These are phyloP conservation scores for Wickerhamomyces mucosus DNA, from an alignment of 805 yeast species.

Conservation along the genomic window DNA sequence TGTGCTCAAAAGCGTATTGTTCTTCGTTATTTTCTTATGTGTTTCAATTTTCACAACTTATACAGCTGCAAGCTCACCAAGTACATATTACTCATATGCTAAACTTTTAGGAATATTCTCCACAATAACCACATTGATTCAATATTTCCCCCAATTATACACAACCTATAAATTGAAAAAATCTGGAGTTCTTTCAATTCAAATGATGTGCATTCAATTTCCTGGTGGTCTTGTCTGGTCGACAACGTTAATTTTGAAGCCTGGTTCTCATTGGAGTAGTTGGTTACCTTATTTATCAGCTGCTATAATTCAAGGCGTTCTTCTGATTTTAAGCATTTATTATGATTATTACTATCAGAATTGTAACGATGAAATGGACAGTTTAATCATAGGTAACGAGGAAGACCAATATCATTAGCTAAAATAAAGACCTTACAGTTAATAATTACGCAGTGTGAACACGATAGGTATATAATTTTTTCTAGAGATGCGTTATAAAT, in stretches of 20 bases:
- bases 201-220: slow-evolving; percentile 79
- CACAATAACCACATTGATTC: slow-evolving; percentile 52
- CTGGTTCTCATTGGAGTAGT: slow-evolving; percentile 78
- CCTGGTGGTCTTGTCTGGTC: slow-evolving; percentile 87
- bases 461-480: too few relatives aligned
- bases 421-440: too few relatives aligned
- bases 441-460: too few relatives aligned
- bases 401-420: too few relatives aligned
- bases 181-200: slow-evolving; percentile 70
- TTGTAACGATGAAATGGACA: too few relatives aligned
- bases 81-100: too few relatives aligned
- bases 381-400: too few relatives aligned
- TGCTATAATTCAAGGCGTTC: slow-evolving; percentile 52
- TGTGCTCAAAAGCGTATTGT: slow-evolving; percentile 32
- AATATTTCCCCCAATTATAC: slow-evolving; percentile 70
- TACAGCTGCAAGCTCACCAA: slow-evolving; percentile 17
- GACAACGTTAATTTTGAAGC: slow-evolving; percentile 55
- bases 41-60: slow-evolving; percentile 19
- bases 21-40: slow-evolving; percentile 25
- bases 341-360: slow-evolving; percentile 19
- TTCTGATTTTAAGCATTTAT: slow-evolving; percentile 55
- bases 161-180: slow-evolving; percentile 64
- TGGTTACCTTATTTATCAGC: slow-evolving; percentile 77
- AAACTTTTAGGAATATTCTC: slow-evolving; percentile 56
- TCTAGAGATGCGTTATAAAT: too few relatives aligned